phyloP scores from a whole-genome alignment of 352 stramenopile species.

The Globisporangium canariense region DNA sequence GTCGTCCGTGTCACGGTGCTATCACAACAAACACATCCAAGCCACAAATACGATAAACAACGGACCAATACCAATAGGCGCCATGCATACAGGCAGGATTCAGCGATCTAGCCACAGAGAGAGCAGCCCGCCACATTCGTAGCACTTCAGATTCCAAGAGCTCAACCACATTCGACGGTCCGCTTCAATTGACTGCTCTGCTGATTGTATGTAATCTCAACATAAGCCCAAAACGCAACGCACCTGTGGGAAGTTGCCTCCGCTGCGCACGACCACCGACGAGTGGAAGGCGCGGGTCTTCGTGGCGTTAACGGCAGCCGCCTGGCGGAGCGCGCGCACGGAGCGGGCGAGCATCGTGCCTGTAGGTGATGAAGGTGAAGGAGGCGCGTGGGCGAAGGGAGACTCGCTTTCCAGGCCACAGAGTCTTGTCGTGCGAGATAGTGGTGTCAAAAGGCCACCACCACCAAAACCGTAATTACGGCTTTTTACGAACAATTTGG shows the following conservation, averaged over 20 bases:
- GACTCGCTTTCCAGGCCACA: slow-evolving; percentile 13
- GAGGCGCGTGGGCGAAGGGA: slow-evolving; percentile 8
- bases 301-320: slow-evolving; percentile 19
- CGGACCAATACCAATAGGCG: not conserved
- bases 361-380: not conserved
- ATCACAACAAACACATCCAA: not conserved
- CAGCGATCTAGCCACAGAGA: not conserved
- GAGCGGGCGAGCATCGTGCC: slow-evolving; percentile 54
- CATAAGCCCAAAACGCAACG: not conserved
- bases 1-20: slow-evolving; percentile 96
- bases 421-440: not conserved
- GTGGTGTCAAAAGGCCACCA: slow-evolving; percentile 11
- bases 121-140: not conserved
- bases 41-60: not conserved
- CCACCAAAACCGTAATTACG: slow-evolving; percentile 21
- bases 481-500: slow-evolving; percentile 10
- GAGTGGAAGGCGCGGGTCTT: slow-evolving; percentile 45
- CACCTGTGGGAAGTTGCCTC: slow-evolving; percentile 28
- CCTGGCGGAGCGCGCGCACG: slow-evolving; percentile 38
- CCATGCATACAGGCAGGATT: not conserved
- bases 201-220: not conserved
- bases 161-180: not conserved
- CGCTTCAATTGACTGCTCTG: not conserved
- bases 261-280: slow-evolving; percentile 35
- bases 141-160: not conserved